A percentile compares a stretch with the other conserved stretches of the same genome.
Conservation (phyloP, 345 rosid genomes). For the Sisymbrium altissimum region DNA sequence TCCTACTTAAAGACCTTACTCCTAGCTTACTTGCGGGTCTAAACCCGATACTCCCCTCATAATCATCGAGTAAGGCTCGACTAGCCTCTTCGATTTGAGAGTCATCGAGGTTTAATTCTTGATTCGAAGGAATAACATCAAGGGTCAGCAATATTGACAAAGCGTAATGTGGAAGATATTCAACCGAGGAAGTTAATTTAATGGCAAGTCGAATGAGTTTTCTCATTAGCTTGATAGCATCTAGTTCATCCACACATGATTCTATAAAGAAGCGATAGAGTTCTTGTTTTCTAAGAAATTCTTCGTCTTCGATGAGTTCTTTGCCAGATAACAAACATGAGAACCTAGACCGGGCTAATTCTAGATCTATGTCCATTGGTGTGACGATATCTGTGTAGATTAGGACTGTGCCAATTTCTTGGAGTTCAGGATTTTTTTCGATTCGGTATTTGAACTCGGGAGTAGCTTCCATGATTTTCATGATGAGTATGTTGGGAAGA, state of each 20-base stretch:
- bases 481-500: neutral
- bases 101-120: neutral
- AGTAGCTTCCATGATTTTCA: neutral
- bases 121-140: neutral
- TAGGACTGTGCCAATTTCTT: neutral
- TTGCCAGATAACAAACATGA: neutral
- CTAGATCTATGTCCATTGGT: neutral
- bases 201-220: neutral
- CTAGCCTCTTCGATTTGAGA: neutral
- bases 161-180: neutral
- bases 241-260: neutral
- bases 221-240: neutral
- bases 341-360: neutral
- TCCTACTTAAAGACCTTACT: neutral
- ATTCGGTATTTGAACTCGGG: neutral
- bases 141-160: slow-evolving; percentile 7
- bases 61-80: neutral
- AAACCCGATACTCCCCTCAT: neutral
- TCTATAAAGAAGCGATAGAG: slow-evolving; percentile 1
- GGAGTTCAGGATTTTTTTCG: neutral
- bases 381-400: neutral
- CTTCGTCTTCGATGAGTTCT: neutral
- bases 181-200: neutral
- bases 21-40: slow-evolving; percentile 1
- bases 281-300: neutral